phyloP scores from a whole-genome alignment of 306 rosid species.

The Dicorynia guianensis region DNA sequence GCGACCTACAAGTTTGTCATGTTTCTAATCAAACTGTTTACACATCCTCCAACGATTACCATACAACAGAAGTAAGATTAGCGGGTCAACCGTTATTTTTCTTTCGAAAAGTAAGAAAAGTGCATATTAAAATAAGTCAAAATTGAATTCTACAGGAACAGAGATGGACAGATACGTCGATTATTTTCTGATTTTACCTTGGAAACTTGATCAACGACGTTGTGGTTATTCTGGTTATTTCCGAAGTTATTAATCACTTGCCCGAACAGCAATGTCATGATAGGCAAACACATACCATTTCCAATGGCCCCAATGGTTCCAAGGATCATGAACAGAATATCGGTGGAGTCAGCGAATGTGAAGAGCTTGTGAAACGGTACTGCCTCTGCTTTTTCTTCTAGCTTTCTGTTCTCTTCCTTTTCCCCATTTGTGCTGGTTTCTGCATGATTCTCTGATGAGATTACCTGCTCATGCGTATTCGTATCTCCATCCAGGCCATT shows the following conservation, averaged over 20 bases:
- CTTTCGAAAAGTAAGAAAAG: too few species aligned
- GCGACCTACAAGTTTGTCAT: conserved; percentile 56
- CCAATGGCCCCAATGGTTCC: conserved; percentile 54
- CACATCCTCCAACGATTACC: background rate
- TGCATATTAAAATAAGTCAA: background rate
- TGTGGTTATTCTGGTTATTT: conserved; percentile 19
- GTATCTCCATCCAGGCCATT: conserved; percentile 35
- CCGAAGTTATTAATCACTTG: conserved; percentile 45
- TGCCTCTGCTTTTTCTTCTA: conserved; percentile 43
- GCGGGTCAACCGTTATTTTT: too few species aligned
- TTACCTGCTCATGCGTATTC: conserved; percentile 28
- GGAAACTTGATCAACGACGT: conserved; percentile 38
- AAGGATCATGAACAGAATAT: conserved; percentile 47
- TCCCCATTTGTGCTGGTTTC: conserved; percentile 35
- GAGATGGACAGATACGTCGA: background rate
- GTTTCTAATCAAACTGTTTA: conserved; percentile 16
- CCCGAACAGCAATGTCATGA: conserved; percentile 49
- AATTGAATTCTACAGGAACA: background rate
- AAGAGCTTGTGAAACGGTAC: conserved; percentile 66
- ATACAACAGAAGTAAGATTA: background rate
- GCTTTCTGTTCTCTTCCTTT: conserved; percentile 34
- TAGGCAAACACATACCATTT: conserved; percentile 50
- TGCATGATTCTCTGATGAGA: conserved; percentile 32
- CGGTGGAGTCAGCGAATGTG: conserved; percentile 71
- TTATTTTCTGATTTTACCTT: conserved; percentile 41